Conservation (phyloP, 805 yeast genomes). For the Cyberlindnera saturnus region DNA sequence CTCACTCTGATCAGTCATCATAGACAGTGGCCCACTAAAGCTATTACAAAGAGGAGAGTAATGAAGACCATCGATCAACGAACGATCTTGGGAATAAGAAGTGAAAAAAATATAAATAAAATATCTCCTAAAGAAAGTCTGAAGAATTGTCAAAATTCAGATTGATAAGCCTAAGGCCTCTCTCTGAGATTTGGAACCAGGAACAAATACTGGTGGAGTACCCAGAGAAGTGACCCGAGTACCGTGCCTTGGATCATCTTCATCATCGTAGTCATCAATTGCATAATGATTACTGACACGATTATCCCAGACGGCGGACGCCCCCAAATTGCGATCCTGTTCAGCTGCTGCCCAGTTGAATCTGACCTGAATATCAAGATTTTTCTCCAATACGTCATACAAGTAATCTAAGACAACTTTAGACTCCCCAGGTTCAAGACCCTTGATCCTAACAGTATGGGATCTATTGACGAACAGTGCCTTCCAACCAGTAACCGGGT, state of each 20-base stretch:
- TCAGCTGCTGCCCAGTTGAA: constrained; percentile 42
- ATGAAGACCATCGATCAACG: too few relatives aligned
- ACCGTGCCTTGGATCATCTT: constrained; percentile 47
- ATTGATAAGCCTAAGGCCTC: constrained; percentile 36
- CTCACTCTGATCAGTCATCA: too few relatives aligned
- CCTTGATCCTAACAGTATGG: constrained; percentile 43
- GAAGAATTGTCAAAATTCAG: too few relatives aligned
- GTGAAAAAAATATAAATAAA: too few relatives aligned
- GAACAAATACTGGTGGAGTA: constrained; percentile 46
- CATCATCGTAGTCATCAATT: constrained; percentile 40
- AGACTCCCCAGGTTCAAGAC: constrained; percentile 43
- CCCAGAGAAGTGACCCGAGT: constrained; percentile 49
- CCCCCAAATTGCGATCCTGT: constrained; percentile 28
- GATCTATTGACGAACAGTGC: constrained; percentile 44
- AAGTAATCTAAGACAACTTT: constrained; percentile 39
- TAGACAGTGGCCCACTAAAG: too few relatives aligned
- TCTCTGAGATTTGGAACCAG: constrained; percentile 45
- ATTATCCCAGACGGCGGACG: constrained; percentile 58
- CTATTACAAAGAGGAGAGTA: too few relatives aligned
- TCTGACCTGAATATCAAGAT: constrained; percentile 50
- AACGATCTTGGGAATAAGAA: too few relatives aligned
- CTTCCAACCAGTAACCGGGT: constrained; percentile 61
- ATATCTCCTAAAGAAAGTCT: too few relatives aligned
- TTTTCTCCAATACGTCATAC: constrained; percentile 38
- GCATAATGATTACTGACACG: constrained; percentile 46